Conservation (phyloP, 1,139 yeast species). For the Kodamaea derodonti region DNA sequence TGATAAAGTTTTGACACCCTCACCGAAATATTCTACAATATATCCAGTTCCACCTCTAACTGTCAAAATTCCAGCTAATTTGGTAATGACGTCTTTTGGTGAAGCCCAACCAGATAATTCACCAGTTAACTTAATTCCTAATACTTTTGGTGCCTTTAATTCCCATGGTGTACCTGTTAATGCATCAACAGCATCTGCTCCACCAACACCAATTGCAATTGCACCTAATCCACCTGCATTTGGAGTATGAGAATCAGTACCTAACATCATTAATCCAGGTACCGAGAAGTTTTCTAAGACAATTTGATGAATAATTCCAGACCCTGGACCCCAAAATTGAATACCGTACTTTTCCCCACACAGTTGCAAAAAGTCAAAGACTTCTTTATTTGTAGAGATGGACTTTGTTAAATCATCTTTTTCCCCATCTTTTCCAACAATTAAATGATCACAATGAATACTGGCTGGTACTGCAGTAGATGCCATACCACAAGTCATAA, state of each 20-base stretch:
- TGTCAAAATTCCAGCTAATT: conserved; percentile 83
- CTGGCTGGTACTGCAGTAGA: conserved; percentile 90
- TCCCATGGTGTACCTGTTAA: conserved; percentile 99
- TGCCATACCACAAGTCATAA: conserved; percentile 91
- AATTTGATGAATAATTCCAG: conserved; percentile 97
- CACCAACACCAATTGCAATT: conserved; percentile 97
- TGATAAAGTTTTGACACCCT: conserved; percentile 78
- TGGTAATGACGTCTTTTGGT: conserved; percentile 92
- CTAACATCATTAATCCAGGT: conserved; percentile 94
- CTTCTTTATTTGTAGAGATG: conserved; percentile 84
- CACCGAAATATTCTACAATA: conserved; percentile 94
- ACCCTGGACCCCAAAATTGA: conserved; percentile 99
- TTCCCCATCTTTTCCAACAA: conserved; percentile 94
- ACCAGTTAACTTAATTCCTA: conserved; percentile 92
- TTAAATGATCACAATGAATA: conserved; percentile 95
- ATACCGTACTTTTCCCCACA: conserved; percentile 93
- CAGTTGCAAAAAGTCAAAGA: conserved; percentile 84
- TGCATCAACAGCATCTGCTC: conserved; percentile 98
- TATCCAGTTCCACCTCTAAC: conserved; percentile 98
- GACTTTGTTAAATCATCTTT: conserved; percentile 69
- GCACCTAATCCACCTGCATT: conserved; percentile 98
- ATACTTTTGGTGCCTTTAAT: conserved; percentile 87
- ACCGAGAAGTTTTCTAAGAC: conserved; percentile 92
- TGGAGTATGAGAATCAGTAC: conserved; percentile 97
- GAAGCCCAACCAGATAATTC: conserved; percentile 86